Evolutionary conservation across 2,329 filamentous ascomycete genomes (phyloP).

Genomic region (Magnaporthales sp.): DNA sequence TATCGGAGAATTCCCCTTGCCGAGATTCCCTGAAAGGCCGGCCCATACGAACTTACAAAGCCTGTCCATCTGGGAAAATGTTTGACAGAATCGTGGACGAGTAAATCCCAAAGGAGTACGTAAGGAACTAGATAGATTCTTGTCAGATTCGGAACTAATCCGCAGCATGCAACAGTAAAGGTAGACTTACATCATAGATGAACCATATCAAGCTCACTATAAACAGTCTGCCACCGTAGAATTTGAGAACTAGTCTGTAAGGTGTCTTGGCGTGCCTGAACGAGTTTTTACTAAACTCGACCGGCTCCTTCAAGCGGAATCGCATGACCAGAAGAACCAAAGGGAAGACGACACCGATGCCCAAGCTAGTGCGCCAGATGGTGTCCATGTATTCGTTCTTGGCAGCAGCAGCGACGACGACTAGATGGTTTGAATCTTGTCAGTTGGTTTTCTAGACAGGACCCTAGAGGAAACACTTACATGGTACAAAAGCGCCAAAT

Average conservation of each 20-base stretch:
- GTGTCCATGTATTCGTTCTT: constrained; percentile 55
- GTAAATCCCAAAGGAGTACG: constrained; percentile 82
- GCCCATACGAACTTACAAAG: constrained; percentile 43
- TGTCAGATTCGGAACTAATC: neutral
- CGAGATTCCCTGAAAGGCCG: too few species aligned
- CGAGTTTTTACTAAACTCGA: constrained; percentile 63
- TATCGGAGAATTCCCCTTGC: too few species aligned
- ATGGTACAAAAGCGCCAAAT: constrained; percentile 67
- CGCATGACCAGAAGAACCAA: constrained; percentile 63
- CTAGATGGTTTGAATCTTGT: constrained; percentile 4
- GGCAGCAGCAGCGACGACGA: constrained; percentile 47
- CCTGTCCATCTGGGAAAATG: constrained; percentile 48
- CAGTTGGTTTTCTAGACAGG: neutral
- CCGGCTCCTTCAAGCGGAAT: constrained; percentile 66
- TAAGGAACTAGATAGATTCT: constrained; percentile 50
- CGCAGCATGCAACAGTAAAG: neutral
- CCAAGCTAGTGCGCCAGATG: constrained; percentile 77
- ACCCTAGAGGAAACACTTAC: constrained; percentile 5
- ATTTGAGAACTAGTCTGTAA: constrained; percentile 47
- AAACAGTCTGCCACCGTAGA: constrained; percentile 66
- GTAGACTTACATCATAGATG: constrained; percentile 56
- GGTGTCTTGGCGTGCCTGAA: constrained; percentile 55
- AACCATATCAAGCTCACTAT: constrained; percentile 75
- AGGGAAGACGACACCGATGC: constrained; percentile 71
- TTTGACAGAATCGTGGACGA: constrained; percentile 64